Evolutionary conservation across 129 eudicot genomes (phyloP).

Genomic region (Mikania micrantha): DNA sequence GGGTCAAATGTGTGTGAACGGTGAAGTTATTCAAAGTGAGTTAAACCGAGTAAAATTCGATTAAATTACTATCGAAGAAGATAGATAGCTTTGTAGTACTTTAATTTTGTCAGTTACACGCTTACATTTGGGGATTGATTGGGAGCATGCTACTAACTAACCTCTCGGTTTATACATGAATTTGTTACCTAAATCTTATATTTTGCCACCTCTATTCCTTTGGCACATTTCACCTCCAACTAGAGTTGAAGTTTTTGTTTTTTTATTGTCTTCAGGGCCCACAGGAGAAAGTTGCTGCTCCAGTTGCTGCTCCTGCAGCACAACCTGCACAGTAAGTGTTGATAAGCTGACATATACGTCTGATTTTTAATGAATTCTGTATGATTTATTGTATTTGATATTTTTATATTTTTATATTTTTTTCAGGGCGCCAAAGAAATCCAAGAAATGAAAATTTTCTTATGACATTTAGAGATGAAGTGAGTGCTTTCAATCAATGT

Average conservation of each 20-base stretch:
- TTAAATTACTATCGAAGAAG: background rate
- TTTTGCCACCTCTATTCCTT: too few species aligned
- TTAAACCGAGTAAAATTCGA: too few species aligned
- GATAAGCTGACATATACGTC: background rate
- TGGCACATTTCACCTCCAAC: too few species aligned
- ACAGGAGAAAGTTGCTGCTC: constrained; percentile 36
- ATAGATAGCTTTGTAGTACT: too few species aligned
- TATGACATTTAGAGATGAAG: constrained; percentile 14
- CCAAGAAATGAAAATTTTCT: constrained; percentile 52
- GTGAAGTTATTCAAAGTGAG: background rate
- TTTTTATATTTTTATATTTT: background rate
- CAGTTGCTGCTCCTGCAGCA: constrained; percentile 42
- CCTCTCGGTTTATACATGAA: too few species aligned
- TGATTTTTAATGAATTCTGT: background rate
- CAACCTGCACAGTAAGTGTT: constrained; percentile 49
- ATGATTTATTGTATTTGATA: background rate
- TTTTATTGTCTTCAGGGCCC: constrained; percentile 39
- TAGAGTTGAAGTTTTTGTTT: background rate
- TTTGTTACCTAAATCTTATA: too few species aligned
- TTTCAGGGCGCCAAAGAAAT: constrained; percentile 58
- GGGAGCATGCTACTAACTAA: too few species aligned
- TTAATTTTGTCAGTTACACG: too few species aligned
- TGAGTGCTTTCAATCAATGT: constrained; percentile 10
- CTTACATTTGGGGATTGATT: too few species aligned
- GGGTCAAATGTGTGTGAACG: background rate